Evolutionary conservation across 345 rosid genomes (phyloP).

Genomic region (Pugionium cornutum): DNA sequence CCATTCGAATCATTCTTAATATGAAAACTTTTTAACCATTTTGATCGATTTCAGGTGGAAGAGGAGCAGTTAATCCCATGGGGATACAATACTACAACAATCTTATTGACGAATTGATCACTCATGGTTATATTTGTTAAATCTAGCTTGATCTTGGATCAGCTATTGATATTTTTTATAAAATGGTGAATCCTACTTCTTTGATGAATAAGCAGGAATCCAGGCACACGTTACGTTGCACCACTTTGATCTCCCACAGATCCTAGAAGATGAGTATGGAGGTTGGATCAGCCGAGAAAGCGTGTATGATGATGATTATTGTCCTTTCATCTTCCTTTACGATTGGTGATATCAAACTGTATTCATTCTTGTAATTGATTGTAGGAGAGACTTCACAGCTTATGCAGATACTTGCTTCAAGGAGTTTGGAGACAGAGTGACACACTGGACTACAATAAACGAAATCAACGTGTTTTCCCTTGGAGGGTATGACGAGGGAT

Average conservation of each 20-base stretch:
- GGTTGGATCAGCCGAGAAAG: conserved; percentile 61
- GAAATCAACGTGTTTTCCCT: conserved; percentile 71
- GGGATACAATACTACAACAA: conserved; percentile 65
- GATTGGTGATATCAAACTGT: not conserved
- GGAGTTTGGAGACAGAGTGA: conserved; percentile 84
- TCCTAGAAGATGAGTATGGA: conserved; percentile 69
- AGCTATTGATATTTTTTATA: too few relatives aligned
- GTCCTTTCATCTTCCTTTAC: not conserved
- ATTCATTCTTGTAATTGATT: conserved; percentile 6
- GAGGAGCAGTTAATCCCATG: conserved; percentile 58
- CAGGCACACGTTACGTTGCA: conserved; percentile 60
- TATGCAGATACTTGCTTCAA: conserved; percentile 45
- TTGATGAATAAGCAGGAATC: conserved; percentile 47
- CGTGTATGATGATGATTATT: conserved; percentile 45
- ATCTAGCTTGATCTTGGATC: too few relatives aligned
- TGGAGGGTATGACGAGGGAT: conserved; percentile 81
- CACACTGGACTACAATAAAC: conserved; percentile 80
- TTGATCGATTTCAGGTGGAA: conserved; percentile 49
- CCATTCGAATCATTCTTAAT: not conserved
- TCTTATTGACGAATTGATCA: conserved; percentile 49
- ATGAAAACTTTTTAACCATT: conserved; percentile 4
- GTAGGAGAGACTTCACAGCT: conserved; percentile 72
- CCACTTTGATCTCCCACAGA: conserved; percentile 66
- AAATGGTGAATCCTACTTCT: conserved; percentile 4
- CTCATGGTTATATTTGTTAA: conserved; percentile 43